Base-by-base conservation (phyloP, 1,284 basidiomycete species). In the Leccinum fallax region DNA sequence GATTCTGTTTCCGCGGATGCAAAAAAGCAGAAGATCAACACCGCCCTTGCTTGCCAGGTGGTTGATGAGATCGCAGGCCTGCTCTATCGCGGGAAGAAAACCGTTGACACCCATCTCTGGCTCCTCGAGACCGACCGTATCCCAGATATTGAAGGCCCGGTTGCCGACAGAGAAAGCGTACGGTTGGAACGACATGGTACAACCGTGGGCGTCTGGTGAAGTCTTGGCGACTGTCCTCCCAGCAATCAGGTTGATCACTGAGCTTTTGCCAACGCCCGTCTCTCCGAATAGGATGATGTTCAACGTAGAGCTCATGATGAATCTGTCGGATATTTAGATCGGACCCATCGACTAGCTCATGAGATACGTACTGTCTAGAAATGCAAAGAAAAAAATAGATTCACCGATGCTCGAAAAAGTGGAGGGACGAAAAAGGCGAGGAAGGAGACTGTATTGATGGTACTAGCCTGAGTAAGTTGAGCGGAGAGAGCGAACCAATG, bases 61-160 rank as follows among this genome's bases (percentile, higher is more conserved):
- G 11, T 68, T 63, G 60, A 82, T 68, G 15, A 81, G 74, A 0
- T 63, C 60, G 60, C 66, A 75, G n/a, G 79, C 73, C 57, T 76
- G 66, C 26, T 71, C 68, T 59, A 81, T 73, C 2, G 78, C 76
- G 0, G 74, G 57, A 55, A 74, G 55, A 64, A 69, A 63, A 62
- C 70, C 53, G 26, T 68, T 58, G 69, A 68, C 46, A 7, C 67
- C 53, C 70, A 71, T 38, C 54, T 66, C 67, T 1, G 76, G 74
- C 40, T 79, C 77, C 43, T 79, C 68, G 10, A 81, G 72, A 16
- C 80, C 80, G 5, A 74, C 73, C 2, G 79, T 79, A 55, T 80
- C 80, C 73, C 73, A 81, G 56, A 81, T 61, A 7, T 60, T 66
- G 56, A 71, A 59, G 16, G 30, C 49, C 16, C 63, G 59, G 2